Percentiles rank a stretch among this genome's conserved stretches.
phyloP scores from a whole-genome alignment of 768 basidiomycete species.

The Amylocystis lapponica region DNA sequence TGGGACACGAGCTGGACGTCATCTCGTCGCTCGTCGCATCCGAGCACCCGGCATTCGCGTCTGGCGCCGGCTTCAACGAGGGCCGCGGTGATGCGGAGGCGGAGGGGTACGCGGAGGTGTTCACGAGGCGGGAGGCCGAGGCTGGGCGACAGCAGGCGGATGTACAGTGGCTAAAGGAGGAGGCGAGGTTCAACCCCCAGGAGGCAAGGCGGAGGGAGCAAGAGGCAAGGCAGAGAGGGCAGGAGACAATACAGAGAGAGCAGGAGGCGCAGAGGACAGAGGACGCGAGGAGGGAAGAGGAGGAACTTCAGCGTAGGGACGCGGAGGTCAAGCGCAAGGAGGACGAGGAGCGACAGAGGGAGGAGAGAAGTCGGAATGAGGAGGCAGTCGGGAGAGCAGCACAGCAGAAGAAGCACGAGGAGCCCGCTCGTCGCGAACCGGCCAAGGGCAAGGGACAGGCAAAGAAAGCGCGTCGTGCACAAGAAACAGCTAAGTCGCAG shows the following conservation, averaged over 20 bases:
- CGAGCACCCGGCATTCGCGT: too few relatives aligned
- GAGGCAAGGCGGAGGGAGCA: constrained; percentile 24
- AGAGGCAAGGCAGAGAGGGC: constrained; percentile 27
- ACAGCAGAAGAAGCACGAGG: constrained; percentile 17
- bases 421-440: too few relatives aligned
- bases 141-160: constrained; percentile 18
- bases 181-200: constrained; percentile 21
- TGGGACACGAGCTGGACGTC: too few relatives aligned
- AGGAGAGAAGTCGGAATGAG: constrained; percentile 9
- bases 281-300: constrained; percentile 11
- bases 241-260: constrained; percentile 24
- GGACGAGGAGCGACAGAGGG: constrained; percentile 17
- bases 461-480: too few relatives aligned
- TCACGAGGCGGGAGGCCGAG: constrained; percentile 16
- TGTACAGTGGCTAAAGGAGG: constrained; percentile 17
- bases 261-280: constrained; percentile 28
- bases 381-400: too few relatives aligned
- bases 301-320: constrained; percentile 13
- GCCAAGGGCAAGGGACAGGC: too few relatives aligned
- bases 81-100: constrained; percentile 15
- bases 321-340: constrained; percentile 14
- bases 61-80: too few relatives aligned
- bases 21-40: too few relatives aligned
- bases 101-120: constrained; percentile 13
- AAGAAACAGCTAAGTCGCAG: too few relatives aligned